Evolutionary conservation across 2,329 filamentous ascomycete genomes (phyloP), one percentile per base, ranked within the genome.

Genomic region (Emmonsiellopsis sp.): DNA sequence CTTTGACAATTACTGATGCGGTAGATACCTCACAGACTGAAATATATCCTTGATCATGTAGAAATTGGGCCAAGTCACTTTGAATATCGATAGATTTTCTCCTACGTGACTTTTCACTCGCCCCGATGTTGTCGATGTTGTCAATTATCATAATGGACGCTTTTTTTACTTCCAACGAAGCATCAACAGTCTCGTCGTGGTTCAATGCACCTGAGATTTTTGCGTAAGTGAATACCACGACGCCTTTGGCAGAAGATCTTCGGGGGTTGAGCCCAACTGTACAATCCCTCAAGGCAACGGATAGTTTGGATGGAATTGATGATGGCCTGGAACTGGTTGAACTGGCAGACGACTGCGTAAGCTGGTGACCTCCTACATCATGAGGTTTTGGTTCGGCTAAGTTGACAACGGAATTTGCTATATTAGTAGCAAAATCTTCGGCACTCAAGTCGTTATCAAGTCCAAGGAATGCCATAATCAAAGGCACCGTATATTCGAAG

Each of bases 401-500:
- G 53, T 86, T 89, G 14, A 85, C 85, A 9, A 96, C 83, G 2
- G 90, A 95, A 5, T 84, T 83, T 10, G 87, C 86, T 56, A 96
- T 79, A 49, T 84, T 83, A 21, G 82, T 76, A 47, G 90, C 87
- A 45, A 93, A 78, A 40, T 91, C 87, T 56, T 91, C 83, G 0
- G 81, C 77, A 1, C 83, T 85, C 4, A 81, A 77, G 58, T 86
- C 80, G 13, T 85, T 81, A 11, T 78, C 77, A 2, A 94, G 76
- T 0, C 83, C 85, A 6, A 95, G 77, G 5, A 95, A 69, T 51
- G 89, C 88, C 76, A 95, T 85, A 0, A 96, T 69, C 0, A 87
- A 88, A 0, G 88, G 81, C 3, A 97, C 87, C 13, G 86, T 85
- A 67, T 98, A 98, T 65, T 98, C 94, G n/a, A 89, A 69, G 55